Percentiles rank a stretch among this genome's conserved stretches.
Evolutionary conservation across 2,329 filamentous ascomycete genomes (phyloP).

Genomic region (Ascosphaera pollenicola): DNA sequence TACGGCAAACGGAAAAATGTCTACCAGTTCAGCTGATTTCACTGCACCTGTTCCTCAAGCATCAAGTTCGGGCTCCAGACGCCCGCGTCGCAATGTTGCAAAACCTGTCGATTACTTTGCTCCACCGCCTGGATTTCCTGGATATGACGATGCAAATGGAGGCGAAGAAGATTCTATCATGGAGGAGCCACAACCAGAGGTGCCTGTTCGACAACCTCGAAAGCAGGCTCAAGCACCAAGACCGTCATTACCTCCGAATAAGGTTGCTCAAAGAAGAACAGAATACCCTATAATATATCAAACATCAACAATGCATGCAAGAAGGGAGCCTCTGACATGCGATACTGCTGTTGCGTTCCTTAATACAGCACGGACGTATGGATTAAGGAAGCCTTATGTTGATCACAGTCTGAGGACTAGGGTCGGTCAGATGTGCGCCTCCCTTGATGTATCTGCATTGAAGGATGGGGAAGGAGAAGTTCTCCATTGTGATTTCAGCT

Average conservation of each 20-base stretch:
- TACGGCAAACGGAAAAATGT: too few relatives aligned
- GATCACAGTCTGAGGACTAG: background rate
- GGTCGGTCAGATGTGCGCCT: background rate
- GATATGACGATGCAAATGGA: slow-evolving; percentile 6
- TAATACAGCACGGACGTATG: background rate
- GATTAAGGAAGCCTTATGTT: background rate
- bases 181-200: background rate
- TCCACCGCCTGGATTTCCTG: slow-evolving; percentile 5
- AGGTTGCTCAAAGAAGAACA: background rate
- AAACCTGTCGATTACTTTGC: slow-evolving; percentile 14
- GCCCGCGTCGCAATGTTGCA: slow-evolving; percentile 10
- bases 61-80: slow-evolving; percentile 1
- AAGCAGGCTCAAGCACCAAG: background rate
- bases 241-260: background rate
- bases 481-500: slow-evolving; percentile 10
- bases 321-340: background rate
- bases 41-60: background rate
- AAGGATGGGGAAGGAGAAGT: slow-evolving; percentile 2
- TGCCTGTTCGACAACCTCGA: background rate
- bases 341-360: background rate
- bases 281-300: slow-evolving; percentile 2
- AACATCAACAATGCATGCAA: slow-evolving; percentile 3
- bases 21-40: background rate
- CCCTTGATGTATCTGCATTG: background rate
- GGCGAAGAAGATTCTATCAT: background rate